phyloP scores from a whole-genome alignment of 2,329 filamentous ascomycete species.

The Daldinia eschscholtzii region DNA sequence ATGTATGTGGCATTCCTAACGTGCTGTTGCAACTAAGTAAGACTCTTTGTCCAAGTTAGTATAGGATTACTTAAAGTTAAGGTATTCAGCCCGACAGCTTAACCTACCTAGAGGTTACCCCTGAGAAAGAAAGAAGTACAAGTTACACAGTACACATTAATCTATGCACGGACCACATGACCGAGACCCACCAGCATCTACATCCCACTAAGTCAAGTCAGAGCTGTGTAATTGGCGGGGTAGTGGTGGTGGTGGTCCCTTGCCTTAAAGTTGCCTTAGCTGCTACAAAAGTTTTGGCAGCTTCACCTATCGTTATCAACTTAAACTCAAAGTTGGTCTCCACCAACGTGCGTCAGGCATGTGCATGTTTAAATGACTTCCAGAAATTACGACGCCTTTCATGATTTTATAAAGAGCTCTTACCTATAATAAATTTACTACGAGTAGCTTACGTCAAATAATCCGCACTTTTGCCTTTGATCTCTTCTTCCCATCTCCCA shows the following conservation, averaged over 20 bases:
- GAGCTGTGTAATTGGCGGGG: constrained; percentile 10
- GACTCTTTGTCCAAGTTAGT: not conserved
- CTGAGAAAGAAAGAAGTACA: not conserved
- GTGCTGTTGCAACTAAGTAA: not conserved
- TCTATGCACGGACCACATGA: not conserved
- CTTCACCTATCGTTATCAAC: constrained; percentile 32
- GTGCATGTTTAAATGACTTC: constrained; percentile 29
- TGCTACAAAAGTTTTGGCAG: constrained; percentile 20
- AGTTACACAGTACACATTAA: not conserved
- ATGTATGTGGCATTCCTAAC: too few relatives aligned
- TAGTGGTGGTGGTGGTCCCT: constrained; percentile 11
- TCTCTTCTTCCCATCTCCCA: not conserved
- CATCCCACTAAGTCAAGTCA: not conserved
- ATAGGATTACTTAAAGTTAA: not conserved
- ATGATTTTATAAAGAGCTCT: constrained; percentile 4
- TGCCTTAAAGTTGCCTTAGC: constrained; percentile 19
- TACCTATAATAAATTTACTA: not conserved
- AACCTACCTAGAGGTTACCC: not conserved
- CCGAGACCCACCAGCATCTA: not conserved
- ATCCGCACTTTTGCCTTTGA: not conserved
- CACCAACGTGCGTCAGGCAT: constrained; percentile 22
- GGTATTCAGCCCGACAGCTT: not conserved
- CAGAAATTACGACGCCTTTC: constrained; percentile 8
- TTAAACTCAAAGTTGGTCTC: constrained; percentile 5
- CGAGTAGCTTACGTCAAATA: not conserved